Evolutionary conservation across 2,329 filamentous ascomycete genomes (phyloP).

Genomic region (Cladophialophora yegresii): DNA sequence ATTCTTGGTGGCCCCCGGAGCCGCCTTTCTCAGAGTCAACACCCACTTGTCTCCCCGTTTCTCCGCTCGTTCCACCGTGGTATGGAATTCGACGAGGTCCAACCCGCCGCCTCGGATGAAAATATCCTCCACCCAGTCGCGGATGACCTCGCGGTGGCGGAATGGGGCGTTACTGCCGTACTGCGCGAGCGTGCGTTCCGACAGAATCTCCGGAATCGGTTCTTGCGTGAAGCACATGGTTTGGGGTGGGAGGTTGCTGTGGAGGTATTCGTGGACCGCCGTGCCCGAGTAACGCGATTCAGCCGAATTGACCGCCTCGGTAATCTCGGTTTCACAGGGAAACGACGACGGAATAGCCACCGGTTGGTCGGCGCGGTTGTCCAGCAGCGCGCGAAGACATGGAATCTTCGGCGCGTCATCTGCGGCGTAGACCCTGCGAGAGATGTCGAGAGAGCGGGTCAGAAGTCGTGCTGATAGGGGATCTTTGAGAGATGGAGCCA

Average conservation of each 20-base stretch:
- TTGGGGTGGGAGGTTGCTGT: conserved; percentile 63
- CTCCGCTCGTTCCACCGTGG: conserved; percentile 38
- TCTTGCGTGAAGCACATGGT: conserved; percentile 65
- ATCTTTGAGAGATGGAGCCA: neutral
- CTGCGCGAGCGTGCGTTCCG: conserved; percentile 47
- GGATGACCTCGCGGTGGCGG: conserved; percentile 60
- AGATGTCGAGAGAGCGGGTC: neutral
- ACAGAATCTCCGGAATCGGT: conserved; percentile 51
- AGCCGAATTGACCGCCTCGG: conserved; percentile 31
- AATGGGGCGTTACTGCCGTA: conserved; percentile 64
- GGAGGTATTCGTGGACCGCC: conserved; percentile 63
- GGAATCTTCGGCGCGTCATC: neutral
- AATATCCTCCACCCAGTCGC: conserved; percentile 20
- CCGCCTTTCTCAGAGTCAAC: conserved; percentile 33
- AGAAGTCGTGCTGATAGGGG: neutral
- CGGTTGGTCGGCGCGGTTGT: neutral
- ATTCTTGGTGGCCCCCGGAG: conserved; percentile 33
- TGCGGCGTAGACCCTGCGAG: neutral
- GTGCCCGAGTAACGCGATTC: conserved; percentile 59
- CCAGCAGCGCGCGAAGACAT: neutral
- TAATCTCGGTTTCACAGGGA: conserved; percentile 35
- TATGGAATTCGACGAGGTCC: conserved; percentile 43
- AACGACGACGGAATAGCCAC: neutral
- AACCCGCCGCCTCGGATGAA: conserved; percentile 6
- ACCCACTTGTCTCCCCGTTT: neutral